Base-by-base conservation (phyloP, 2,329 filamentous ascomycete genomes). In the Colletotrichum brevisporum region DNA sequence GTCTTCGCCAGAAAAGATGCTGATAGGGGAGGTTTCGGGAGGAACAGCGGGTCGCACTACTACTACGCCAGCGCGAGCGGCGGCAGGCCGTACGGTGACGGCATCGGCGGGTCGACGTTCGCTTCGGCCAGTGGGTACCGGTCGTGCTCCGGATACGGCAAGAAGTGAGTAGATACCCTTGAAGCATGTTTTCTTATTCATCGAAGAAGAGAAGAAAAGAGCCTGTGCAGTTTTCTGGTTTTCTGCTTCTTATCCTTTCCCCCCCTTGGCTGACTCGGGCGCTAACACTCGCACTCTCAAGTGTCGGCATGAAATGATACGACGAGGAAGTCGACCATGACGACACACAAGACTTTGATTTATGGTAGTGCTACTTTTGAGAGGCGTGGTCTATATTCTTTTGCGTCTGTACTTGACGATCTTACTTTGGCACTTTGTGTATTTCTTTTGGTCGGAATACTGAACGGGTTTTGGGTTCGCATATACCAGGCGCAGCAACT, bases 41-140 rank as follows among this genome's bases (percentile, higher is more conserved):
- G 39, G 6, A 88, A 85, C 24, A 76, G 92, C 73, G 89, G 90
- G 36, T 91, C 89, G 2, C 93, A 93, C 83, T 92, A 93, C 21
- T 24, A 24, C 81, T 93, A 93, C 80, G 87, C 86, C 76, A 93
- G 92, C 79, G 80, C 89, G 52, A 64, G 24, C 21, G 86, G 91
- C 71, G 89, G 90, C 13, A 91, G 87, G 75, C 90, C 87, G 43
- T 93, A 93, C 84, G 91, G 91, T 78, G 80, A 84, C 72, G 89
- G 90, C 54, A 77, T 77, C 16, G 90, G 90, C 8, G 75, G 79
- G 53, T 86, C 88, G 26, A 89, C 79, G 15, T 93, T 93, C 79
- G 92, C 88, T n/a, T 73, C 88, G n/a, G 81, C 90, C 6, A 81
- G 82, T 65, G 86, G 85, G 43, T 53, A 69, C 45, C 62, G 67